Base-by-base conservation (phyloP, 139 green algal species). In the Chlorokybus atmophyticus region DNA sequence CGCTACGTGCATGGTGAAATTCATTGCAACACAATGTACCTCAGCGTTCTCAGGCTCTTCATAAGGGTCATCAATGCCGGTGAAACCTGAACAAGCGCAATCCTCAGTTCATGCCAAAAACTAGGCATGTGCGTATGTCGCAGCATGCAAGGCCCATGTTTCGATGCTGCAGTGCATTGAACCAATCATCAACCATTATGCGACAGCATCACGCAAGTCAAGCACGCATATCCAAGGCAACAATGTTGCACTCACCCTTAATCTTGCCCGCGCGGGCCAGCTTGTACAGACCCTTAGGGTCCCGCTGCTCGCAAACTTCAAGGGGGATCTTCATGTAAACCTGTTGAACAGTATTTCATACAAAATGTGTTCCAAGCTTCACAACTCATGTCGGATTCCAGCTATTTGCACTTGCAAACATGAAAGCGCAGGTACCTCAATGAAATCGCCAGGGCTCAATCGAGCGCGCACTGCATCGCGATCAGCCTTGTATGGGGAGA, bases 261-360 rank as follows among this genome's bases (percentile, higher is more conserved):
- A 95, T 81, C 59, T 88, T 80, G 25, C 89, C 89, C 27, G 81
- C 83, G 0, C 89, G 72, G 0, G 87, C 89, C 53, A 85, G 79
- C 69, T 93, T 94, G 78, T 97, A 97, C 31, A 97, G 74, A 0
- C 87, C 87, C 72, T 97, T 97, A 17, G 85, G 80, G 69, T 97
- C 89, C 2, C 89, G 79, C 53, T 79, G 29, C 75, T 95, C 89
- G 52, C 89, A 97, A 6, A 94, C 73, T 24, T 71, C 58, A 26
- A 95, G 66, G 2, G 86, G 85, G 29, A 92, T 84, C 75, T 90
- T 87, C 82, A 94, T 90, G 75, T 83, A 88, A 2, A 91, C 79
- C 61, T 75, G 38, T 17, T 60, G 26, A 47, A 47, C 19, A 47
- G 19, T n/a, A 47, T 47, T n/a, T 19, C 39, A 47, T 19, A 47